A percentile compares a stretch with the other conserved stretches of the same genome.
Evolutionary conservation across 257 asterid species (phyloP).

Genomic region (Fraxinus americana): DNA sequence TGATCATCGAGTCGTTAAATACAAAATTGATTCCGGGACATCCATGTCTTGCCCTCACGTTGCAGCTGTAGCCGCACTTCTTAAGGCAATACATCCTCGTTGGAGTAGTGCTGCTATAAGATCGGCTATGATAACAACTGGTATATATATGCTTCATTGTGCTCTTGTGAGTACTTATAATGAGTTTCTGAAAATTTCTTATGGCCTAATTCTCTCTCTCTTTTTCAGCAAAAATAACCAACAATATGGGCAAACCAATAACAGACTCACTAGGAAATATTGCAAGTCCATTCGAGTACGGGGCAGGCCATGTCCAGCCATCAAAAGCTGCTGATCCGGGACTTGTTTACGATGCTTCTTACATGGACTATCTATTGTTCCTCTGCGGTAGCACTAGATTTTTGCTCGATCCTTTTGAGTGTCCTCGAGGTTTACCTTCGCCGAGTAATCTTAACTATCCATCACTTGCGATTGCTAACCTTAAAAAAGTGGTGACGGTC

Average conservation of each 20-base stretch:
- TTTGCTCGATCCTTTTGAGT: constrained; percentile 24
- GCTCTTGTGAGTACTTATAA: neutral
- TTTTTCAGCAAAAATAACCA: constrained; percentile 24
- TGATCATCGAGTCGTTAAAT: constrained; percentile 37
- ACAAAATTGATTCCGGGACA: constrained; percentile 36
- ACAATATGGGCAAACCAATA: constrained; percentile 32
- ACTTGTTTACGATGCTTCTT: constrained; percentile 49
- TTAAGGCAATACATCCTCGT: constrained; percentile 53
- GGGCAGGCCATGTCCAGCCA: constrained; percentile 54
- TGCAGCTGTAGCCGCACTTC: constrained; percentile 38
- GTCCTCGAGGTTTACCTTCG: constrained; percentile 29
- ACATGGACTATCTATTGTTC: constrained; percentile 44
- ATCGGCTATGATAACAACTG: constrained; percentile 55
- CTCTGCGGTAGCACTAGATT: constrained; percentile 31
- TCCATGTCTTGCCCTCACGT: constrained; percentile 67
- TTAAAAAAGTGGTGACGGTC: constrained; percentile 32
- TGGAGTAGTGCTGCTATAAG: constrained; percentile 62
- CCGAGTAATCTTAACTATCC: constrained; percentile 52
- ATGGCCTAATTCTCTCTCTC: neutral
- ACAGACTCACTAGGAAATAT: constrained; percentile 31
- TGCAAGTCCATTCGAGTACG: constrained; percentile 43
- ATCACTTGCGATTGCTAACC: constrained; percentile 38
- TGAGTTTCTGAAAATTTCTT: neutral
- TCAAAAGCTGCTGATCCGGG: constrained; percentile 58
- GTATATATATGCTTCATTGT: neutral